phyloP scores from a whole-genome alignment of 257 asterid species.

The Sherardia arvensis region DNA sequence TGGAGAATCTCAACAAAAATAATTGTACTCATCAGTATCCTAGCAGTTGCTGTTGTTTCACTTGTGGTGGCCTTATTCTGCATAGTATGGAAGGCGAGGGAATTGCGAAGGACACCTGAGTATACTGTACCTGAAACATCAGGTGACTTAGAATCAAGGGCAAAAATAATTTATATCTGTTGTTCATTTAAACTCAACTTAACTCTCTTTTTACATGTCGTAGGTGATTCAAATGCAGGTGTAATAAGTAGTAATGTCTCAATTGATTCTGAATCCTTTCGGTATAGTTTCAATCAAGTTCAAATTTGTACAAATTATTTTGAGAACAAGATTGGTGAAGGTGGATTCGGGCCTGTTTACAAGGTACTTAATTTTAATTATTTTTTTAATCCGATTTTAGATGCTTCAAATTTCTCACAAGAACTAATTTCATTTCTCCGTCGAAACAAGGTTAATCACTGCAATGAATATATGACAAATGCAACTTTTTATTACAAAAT shows the following conservation, averaged over 20 bases:
- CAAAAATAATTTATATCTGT: too few relatives aligned
- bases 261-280: neutral
- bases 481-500: too few relatives aligned
- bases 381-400: too few relatives aligned
- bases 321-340: conserved; percentile 15
- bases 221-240: neutral
- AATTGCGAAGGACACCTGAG: neutral
- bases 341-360: conserved; percentile 25
- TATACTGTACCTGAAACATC: neutral
- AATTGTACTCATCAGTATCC: neutral
- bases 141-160: neutral
- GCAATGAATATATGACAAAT: too few relatives aligned
- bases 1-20: too few relatives aligned
- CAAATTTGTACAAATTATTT: conserved; percentile 13
- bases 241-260: neutral
- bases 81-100: neutral
- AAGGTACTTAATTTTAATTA: too few relatives aligned
- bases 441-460: too few relatives aligned
- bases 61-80: neutral
- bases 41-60: neutral
- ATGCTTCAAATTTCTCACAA: too few relatives aligned
- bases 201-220: too few relatives aligned
- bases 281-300: neutral
- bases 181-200: too few relatives aligned
- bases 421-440: too few relatives aligned